Conservation (phyloP, 2,329 filamentous ascomycete genomes). For the Hortaea werneckii region DNA sequence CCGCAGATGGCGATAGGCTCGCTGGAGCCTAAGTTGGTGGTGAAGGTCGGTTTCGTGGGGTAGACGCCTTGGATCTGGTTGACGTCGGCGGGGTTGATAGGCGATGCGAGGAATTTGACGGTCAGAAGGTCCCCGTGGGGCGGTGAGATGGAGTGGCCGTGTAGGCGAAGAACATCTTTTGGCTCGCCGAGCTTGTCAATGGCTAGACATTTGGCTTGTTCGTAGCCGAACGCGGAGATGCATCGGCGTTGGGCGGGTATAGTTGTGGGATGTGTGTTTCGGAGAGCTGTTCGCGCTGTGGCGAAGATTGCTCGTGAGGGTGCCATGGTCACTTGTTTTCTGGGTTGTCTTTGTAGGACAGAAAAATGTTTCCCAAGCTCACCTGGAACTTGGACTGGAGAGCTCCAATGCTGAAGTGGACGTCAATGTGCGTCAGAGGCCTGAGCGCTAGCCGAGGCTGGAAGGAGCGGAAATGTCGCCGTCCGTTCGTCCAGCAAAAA, state of each 20-base stretch:
- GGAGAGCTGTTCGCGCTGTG: slow-evolving; percentile 4
- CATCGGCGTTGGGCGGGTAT: slow-evolving; percentile 23
- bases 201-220: slow-evolving; percentile 72
- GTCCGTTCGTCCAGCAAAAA: no score
- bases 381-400: no score
- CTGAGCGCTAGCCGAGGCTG: no score
- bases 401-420: no score
- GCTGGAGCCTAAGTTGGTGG: slow-evolving; percentile 62
- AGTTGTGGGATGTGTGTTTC: not conserved
- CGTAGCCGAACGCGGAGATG: slow-evolving; percentile 63
- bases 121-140: slow-evolving; percentile 61
- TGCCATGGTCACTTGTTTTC: slow-evolving; percentile 9
- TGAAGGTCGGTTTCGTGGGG: slow-evolving; percentile 72
- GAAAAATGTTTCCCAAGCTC: no score
- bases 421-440: no score
- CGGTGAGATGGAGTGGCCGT: slow-evolving; percentile 68
- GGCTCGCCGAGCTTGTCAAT: slow-evolving; percentile 69
- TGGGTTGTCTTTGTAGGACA: no score
- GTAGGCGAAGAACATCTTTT: slow-evolving; percentile 57
- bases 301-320: slow-evolving; percentile 11
- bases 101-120: slow-evolving; percentile 76
- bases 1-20: slow-evolving; percentile 69
- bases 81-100: slow-evolving; percentile 95
- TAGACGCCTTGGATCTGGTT: slow-evolving; percentile 98
- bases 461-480: no score